phyloP scores from a whole-genome alignment of 2,329 filamentous ascomycete genomes.

The Reticulascus tulasneorum region DNA sequence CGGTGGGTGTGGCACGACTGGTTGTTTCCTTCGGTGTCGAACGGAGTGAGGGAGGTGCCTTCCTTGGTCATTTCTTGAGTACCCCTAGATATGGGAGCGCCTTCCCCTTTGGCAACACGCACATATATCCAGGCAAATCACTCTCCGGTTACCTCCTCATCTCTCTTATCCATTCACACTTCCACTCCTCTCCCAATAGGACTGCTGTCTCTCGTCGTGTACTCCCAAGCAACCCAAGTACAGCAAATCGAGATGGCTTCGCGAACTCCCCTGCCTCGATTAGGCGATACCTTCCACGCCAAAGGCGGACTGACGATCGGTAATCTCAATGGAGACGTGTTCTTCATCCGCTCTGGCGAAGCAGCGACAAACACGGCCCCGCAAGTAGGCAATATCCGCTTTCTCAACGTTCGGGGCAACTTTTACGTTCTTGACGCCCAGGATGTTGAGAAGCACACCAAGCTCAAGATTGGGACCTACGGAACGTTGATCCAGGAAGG shows the following conservation, averaged over 20 bases:
- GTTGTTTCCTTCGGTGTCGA: no score
- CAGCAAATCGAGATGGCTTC: background rate
- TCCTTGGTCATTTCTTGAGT: no score
- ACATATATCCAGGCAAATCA: no score
- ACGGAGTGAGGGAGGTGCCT: no score
- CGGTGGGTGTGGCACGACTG: no score
- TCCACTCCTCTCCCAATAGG: background rate
- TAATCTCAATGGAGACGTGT: slow-evolving; percentile 5
- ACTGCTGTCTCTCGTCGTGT: background rate
- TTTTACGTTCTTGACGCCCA: slow-evolving; percentile 5
- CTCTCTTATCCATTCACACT: no score
- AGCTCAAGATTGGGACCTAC: background rate
- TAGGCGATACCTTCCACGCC: slow-evolving; percentile 3
- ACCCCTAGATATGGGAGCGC: no score
- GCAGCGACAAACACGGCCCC: no score
- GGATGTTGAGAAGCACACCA: background rate
- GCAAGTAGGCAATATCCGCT: slow-evolving; percentile 1
- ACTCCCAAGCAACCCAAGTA: background rate
- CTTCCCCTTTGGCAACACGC: no score
- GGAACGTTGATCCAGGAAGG: slow-evolving; percentile 8
- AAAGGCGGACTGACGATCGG: slow-evolving; percentile 1
- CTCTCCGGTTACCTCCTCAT: no score
- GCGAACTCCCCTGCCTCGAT: background rate
- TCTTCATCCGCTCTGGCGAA: background rate
- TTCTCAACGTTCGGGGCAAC: slow-evolving; percentile 6